These are phyloP conservation scores for Albifimbria verrucaria DNA, from an alignment of 2,329 filamentous ascomycete species.

Conservation along the genomic window DNA sequence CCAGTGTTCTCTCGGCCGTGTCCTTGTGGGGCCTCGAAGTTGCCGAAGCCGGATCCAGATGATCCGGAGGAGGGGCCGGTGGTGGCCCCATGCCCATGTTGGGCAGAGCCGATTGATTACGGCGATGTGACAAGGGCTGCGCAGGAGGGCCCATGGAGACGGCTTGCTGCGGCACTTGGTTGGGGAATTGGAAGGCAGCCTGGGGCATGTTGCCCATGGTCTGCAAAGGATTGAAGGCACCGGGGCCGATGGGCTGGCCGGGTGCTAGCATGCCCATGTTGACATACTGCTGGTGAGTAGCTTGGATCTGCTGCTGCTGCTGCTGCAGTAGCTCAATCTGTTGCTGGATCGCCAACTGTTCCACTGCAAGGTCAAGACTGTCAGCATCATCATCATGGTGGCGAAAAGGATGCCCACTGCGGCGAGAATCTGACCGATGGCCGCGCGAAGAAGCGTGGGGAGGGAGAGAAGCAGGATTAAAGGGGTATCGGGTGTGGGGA, in stretches of 20 bases:
- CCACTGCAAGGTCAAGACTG: slow-evolving; percentile 58
- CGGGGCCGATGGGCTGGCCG: slow-evolving; percentile 69
- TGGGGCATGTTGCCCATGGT: slow-evolving; percentile 77
- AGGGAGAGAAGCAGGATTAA: background rate
- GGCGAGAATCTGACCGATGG: background rate
- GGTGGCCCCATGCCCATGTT: slow-evolving; percentile 87
- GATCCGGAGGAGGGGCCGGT: slow-evolving; percentile 90
- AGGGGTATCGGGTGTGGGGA: background rate
- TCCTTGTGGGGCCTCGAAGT: slow-evolving; percentile 61
- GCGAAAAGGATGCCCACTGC: background rate
- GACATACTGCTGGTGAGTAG: slow-evolving; percentile 94
- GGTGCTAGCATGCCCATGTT: slow-evolving; percentile 94
- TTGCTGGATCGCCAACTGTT: slow-evolving; percentile 95
- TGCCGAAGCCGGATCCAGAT: slow-evolving; percentile 73
- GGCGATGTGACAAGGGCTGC: slow-evolving; percentile 83
- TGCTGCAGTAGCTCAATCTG: slow-evolving; percentile 97
- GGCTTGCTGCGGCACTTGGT: slow-evolving; percentile 70
- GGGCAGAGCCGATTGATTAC: slow-evolving; percentile 95
- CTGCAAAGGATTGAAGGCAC: slow-evolving; percentile 74
- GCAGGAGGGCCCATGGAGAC: slow-evolving; percentile 72
- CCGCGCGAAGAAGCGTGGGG: background rate
- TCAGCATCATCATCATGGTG: slow-evolving; percentile 15
- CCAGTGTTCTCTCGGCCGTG: slow-evolving; percentile 32
- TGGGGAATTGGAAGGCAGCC: slow-evolving; percentile 85
- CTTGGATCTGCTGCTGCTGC: slow-evolving; percentile 96